phyloP scores from a whole-genome alignment of 2,329 filamentous ascomycete genomes.

The Allantophomopsis lycopodina region DNA sequence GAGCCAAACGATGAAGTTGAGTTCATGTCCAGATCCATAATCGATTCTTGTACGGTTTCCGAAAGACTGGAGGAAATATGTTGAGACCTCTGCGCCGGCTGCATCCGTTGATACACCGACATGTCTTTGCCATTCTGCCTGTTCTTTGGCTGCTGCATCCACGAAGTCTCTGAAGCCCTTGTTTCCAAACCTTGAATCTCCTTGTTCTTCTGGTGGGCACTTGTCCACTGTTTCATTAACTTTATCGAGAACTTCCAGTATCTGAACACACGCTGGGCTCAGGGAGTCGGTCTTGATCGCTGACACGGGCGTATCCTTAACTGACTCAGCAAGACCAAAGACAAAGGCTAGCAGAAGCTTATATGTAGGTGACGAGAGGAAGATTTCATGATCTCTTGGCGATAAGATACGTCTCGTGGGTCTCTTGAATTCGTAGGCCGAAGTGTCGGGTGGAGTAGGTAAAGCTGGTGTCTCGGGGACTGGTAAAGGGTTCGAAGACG shows the following conservation, averaged over 20 bases:
- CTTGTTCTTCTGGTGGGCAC: conserved; percentile 73
- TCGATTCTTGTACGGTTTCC: conserved; percentile 82
- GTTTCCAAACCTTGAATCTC: conserved; percentile 87
- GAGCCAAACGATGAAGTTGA: conserved; percentile 95
- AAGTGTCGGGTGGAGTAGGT: conserved; percentile 49
- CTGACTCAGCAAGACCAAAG: conserved; percentile 73
- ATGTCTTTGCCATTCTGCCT: conserved; percentile 44
- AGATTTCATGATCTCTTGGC: conserved; percentile 64
- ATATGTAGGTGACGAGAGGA: conserved; percentile 65
- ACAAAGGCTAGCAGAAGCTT: conserved; percentile 70
- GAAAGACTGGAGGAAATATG: conserved; percentile 73
- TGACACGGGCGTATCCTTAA: conserved; percentile 56
- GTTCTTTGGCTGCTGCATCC: conserved; percentile 44
- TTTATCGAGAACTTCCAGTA: conserved; percentile 58
- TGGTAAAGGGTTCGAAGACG: conserved; percentile 41
- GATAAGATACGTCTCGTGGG: conserved; percentile 77
- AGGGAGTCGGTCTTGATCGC: conserved; percentile 39
- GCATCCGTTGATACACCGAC: conserved; percentile 36
- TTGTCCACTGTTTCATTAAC: conserved; percentile 51
- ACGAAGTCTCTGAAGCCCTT: conserved; percentile 78
- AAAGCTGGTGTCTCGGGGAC: conserved; percentile 65
- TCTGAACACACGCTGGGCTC: conserved; percentile 44
- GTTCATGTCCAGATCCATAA: conserved; percentile 92
- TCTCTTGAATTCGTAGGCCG: conserved; percentile 43
- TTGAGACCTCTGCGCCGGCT: conserved; percentile 57